These are phyloP conservation scores for Mucor piriformis DNA, from an alignment of 371 early-diverging fungal genomes.

Conservation along the genomic window DNA sequence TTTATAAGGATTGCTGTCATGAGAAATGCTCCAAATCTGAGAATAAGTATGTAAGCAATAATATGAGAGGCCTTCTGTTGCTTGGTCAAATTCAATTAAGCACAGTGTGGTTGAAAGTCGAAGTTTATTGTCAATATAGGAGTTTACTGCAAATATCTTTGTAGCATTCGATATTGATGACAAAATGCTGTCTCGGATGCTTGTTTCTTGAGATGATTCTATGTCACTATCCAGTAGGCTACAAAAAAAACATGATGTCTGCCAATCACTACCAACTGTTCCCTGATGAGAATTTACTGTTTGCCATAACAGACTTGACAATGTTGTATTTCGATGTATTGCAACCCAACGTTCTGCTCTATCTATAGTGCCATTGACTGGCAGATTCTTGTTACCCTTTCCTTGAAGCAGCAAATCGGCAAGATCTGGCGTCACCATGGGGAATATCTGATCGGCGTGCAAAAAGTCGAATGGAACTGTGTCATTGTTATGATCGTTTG, in stretches of 20 bases:
- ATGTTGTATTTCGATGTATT: conserved; percentile 9
- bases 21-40: conserved; percentile 14
- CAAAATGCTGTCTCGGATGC: neutral
- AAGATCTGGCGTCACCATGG: conserved; percentile 6
- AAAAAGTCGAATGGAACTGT: neutral
- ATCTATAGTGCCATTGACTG: conserved; percentile 4
- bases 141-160: conserved; percentile 4
- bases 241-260: conserved; percentile 12
- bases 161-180: neutral
- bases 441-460: conserved; percentile 7
- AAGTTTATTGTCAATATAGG: neutral
- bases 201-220: neutral
- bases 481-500: neutral
- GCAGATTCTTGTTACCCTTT: neutral
- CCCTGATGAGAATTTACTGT: conserved; percentile 17
- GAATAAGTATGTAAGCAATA: conserved; percentile 16
- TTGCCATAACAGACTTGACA: conserved; percentile 18
- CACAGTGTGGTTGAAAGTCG: conserved; percentile 13
- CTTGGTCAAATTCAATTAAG: neutral
- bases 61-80: neutral
- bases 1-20: conserved; percentile 1
- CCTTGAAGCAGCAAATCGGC: conserved; percentile 9
- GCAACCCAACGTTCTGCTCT: conserved; percentile 19
- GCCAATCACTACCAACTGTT: neutral
- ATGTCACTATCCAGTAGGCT: neutral